Evolutionary conservation across 2,329 filamentous ascomycete genomes (phyloP).

Genomic region (Colletotrichum orchidophilum): DNA sequence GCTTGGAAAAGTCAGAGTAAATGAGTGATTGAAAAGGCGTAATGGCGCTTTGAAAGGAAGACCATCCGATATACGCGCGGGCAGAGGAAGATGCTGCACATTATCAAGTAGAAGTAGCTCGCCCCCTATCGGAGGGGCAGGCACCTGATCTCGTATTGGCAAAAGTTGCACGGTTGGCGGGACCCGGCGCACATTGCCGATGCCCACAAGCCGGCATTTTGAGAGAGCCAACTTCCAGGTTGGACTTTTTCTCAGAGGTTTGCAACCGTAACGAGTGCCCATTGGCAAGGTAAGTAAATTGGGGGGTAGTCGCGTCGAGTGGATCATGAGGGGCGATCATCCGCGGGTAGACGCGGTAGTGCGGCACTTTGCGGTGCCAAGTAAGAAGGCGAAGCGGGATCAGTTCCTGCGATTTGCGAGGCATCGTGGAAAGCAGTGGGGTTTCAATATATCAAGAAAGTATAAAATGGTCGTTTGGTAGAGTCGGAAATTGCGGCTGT

Average conservation of each 20-base stretch:
- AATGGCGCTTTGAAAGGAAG: neutral
- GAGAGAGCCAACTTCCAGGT: neutral
- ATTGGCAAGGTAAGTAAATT: constrained; percentile 9
- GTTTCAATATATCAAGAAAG: constrained; percentile 13
- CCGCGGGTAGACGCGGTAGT: neutral
- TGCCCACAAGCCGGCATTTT: constrained; percentile 1
- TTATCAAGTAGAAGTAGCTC: constrained; percentile 8
- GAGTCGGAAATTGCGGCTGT: constrained; percentile 18
- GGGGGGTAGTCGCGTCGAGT: neutral
- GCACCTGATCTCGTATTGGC: neutral
- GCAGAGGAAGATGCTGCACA: neutral
- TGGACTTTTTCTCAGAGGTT: neutral
- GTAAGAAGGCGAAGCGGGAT: neutral
- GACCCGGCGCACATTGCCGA: neutral
- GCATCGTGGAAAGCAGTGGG: neutral
- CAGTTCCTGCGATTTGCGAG: neutral
- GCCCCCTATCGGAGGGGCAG: neutral
- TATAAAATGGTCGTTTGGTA: constrained; percentile 7
- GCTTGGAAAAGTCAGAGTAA: constrained; percentile 9
- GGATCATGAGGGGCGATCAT: constrained; percentile 7
- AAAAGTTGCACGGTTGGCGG: neutral
- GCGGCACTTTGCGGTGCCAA: constrained; percentile 6
- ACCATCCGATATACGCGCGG: no score
- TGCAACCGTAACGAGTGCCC: neutral
- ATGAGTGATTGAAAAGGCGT: neutral